Conservation (phyloP, 371 early-diverging fungal species). For the Zancudomyces culisetae region DNA sequence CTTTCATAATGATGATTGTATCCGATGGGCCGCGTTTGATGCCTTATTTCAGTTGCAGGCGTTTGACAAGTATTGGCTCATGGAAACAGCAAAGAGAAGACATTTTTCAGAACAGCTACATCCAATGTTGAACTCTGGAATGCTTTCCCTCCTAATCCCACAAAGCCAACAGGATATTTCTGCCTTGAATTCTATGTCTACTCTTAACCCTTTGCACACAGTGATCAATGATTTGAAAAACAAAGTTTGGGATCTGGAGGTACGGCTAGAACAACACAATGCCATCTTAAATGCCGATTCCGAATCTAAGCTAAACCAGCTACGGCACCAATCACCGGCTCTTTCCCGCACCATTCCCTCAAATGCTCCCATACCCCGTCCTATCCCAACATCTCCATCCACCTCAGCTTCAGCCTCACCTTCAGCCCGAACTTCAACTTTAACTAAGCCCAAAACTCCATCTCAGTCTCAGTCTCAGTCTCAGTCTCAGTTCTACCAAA, state of each 20-base stretch:
- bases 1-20: background rate
- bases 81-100: background rate
- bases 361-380: no score
- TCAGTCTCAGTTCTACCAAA: no score
- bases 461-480: no score
- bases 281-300: background rate
- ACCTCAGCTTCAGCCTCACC: no score
- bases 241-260: conserved; percentile 2
- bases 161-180: background rate
- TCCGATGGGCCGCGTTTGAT: background rate
- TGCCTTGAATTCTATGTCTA: no score
- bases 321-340: background rate
- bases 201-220: background rate
- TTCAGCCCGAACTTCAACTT: no score
- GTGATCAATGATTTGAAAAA: conserved; percentile 2
- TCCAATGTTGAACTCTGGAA: background rate
- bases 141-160: background rate
- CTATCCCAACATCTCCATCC: no score
- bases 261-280: background rate
- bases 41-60: background rate
- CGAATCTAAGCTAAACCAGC: background rate
- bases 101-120: background rate
- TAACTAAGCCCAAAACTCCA: no score
- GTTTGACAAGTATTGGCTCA: background rate
- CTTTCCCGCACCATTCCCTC: background rate